These are phyloP conservation scores for Yamadazyma diospyri DNA, from an alignment of 1,139 yeast species.

Conservation along the genomic window DNA sequence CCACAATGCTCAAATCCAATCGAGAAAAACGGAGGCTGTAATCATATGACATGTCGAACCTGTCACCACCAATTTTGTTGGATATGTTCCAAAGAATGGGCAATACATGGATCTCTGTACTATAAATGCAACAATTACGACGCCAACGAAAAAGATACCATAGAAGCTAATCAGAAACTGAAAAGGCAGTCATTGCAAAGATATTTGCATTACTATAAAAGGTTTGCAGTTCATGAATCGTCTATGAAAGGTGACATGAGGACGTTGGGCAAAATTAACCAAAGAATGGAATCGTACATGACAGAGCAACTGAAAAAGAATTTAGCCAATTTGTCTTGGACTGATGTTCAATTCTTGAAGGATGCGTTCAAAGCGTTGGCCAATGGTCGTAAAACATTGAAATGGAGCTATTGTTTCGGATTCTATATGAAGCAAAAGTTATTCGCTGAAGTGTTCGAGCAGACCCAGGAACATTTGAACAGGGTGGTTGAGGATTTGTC, in stretches of 20 bases:
- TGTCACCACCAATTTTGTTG: slow-evolving; percentile 87
- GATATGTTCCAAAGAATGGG: slow-evolving; percentile 85
- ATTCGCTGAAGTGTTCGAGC: slow-evolving; percentile 63
- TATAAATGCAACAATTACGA: slow-evolving; percentile 68
- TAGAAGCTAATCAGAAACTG: slow-evolving; percentile 29
- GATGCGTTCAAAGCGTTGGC: slow-evolving; percentile 66
- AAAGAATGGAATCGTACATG: slow-evolving; percentile 56
- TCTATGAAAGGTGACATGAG: slow-evolving; percentile 73
- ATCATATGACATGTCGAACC: slow-evolving; percentile 86
- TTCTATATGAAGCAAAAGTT: slow-evolving; percentile 56
- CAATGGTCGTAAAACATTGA: slow-evolving; percentile 71
- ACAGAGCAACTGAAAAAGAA: slow-evolving; percentile 32
- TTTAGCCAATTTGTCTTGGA: slow-evolving; percentile 62
- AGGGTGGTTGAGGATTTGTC: slow-evolving; percentile 78
- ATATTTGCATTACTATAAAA: slow-evolving; percentile 73
- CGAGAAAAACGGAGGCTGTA: slow-evolving; percentile 92
- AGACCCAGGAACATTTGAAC: slow-evolving; percentile 68
- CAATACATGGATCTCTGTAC: slow-evolving; percentile 58
- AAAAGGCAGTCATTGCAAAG: slow-evolving; percentile 50
- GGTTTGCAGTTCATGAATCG: slow-evolving; percentile 73
- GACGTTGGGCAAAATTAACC: slow-evolving; percentile 60
- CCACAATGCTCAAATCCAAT: slow-evolving; percentile 62
- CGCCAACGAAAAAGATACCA: slow-evolving; percentile 31
- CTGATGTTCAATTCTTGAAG: slow-evolving; percentile 79
- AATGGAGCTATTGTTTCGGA: slow-evolving; percentile 90